Evolutionary conservation across 2,329 filamentous ascomycete species (phyloP).

Genomic region (Aspergillus vadensis): DNA sequence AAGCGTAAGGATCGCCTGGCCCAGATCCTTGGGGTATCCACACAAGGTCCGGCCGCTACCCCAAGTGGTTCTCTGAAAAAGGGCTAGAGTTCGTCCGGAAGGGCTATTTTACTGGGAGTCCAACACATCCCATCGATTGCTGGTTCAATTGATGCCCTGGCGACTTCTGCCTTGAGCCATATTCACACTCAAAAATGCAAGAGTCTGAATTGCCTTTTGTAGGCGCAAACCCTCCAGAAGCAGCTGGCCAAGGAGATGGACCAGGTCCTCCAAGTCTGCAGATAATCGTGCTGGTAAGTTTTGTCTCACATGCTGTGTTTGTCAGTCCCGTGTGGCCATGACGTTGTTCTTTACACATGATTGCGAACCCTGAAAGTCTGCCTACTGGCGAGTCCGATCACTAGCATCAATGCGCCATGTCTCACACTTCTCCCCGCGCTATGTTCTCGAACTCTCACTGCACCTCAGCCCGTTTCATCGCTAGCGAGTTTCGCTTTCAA

Average conservation of each 20-base stretch:
- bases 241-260: neutral
- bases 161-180: neutral
- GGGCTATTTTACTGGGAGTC: neutral
- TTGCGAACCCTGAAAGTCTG: neutral
- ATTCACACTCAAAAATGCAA: neutral
- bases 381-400: neutral
- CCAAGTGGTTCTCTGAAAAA: neutral
- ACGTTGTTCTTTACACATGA: conserved; percentile 1
- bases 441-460: neutral
- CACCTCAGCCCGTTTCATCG: neutral
- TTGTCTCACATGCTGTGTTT: conserved; percentile 13
- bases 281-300: conserved; percentile 72
- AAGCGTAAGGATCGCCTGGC: neutral
- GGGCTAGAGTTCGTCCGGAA: neutral
- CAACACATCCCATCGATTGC: neutral
- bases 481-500: conserved; percentile 23
- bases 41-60: neutral
- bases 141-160: neutral
- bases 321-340: neutral
- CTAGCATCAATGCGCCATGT: neutral
- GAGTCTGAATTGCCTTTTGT: neutral
- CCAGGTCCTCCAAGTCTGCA: conserved; percentile 50
- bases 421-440: neutral
- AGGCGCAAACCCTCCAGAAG: conserved; percentile 26
- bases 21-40: neutral